A percentile compares a stretch with the other conserved stretches of the same genome.
These are phyloP conservation scores for Fraxinus cuspidata DNA, from an alignment of 257 asterid genomes.

Conservation along the genomic window DNA sequence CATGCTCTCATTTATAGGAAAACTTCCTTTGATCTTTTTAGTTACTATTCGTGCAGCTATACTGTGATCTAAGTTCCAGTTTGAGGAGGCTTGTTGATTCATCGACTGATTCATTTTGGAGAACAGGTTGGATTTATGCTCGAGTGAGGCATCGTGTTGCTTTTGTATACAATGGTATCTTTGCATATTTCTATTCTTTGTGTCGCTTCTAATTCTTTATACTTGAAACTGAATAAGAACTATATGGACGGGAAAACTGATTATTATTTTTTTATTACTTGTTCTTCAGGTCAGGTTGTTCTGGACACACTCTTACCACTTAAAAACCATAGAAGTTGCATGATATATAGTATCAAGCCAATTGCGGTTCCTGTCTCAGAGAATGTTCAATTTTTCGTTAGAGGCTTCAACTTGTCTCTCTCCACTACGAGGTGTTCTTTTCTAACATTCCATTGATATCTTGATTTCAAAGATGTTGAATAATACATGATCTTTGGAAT, in stretches of 20 bases:
- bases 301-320: constrained; percentile 60
- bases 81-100: constrained; percentile 74
- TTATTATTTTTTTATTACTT: background rate
- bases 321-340: constrained; percentile 44
- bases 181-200: constrained; percentile 19
- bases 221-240: constrained; percentile 1
- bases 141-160: constrained; percentile 65
- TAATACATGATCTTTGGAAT: background rate
- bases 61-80: constrained; percentile 62
- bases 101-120: constrained; percentile 78
- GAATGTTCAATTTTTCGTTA: constrained; percentile 65
- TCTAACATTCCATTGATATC: constrained; percentile 6
- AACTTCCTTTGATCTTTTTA: constrained; percentile 7
- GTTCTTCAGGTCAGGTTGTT: constrained; percentile 73
- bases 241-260: constrained; percentile 25
- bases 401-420: constrained; percentile 64
- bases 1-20: background rate
- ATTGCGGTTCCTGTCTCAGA: constrained; percentile 78
- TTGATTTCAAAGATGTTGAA: constrained; percentile 22
- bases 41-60: constrained; percentile 54
- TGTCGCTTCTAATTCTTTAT: constrained; percentile 10
- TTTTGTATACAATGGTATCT: constrained; percentile 73
- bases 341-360: constrained; percentile 73
- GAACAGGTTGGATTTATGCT: constrained; percentile 83
- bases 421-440: constrained; percentile 69